Conservation (phyloP, 768 basidiomycete genomes). For the Infundibulicybe gibba region DNA sequence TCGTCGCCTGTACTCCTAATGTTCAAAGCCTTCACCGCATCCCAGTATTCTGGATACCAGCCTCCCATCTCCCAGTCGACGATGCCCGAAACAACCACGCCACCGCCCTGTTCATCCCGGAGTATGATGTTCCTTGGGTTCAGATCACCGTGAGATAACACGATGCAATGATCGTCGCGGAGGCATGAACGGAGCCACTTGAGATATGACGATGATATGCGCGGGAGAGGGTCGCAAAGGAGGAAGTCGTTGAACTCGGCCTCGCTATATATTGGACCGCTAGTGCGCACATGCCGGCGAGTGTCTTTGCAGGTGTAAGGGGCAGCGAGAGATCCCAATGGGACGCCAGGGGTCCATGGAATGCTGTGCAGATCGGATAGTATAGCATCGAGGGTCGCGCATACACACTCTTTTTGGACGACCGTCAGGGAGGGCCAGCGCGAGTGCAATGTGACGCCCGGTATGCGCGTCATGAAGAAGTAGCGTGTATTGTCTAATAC, state of each 20-base stretch:
- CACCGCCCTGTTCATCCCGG: constrained; percentile 8
- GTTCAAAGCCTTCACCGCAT: constrained; percentile 18
- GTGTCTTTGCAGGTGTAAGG: no score
- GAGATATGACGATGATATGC: not conserved
- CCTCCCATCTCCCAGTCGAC: constrained; percentile 27
- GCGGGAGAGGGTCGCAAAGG: not conserved
- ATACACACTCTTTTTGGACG: no score
- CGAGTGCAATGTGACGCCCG: constrained; percentile 1
- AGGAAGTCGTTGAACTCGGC: constrained; percentile 10
- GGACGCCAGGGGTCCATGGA: no score
- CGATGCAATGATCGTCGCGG: constrained; percentile 9
- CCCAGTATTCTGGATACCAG: constrained; percentile 28
- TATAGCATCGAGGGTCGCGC: no score
- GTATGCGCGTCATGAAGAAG: constrained; percentile 3
- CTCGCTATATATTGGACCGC: constrained; percentile 3
- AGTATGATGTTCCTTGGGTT: constrained; percentile 35
- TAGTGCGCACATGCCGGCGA: constrained; percentile 1
- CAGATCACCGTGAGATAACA: constrained; percentile 33
- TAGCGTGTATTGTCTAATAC: no score
- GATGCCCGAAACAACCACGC: constrained; percentile 13
- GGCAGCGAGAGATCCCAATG: no score
- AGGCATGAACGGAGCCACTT: not conserved
- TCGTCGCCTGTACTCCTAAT: not conserved
- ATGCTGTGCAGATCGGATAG: no score
- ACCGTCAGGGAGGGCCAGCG: not conserved